Percentiles rank a stretch among this genome's conserved stretches.
Conservation (phyloP, 2,329 filamentous ascomycete species). For the Colletotrichum godetiae region DNA sequence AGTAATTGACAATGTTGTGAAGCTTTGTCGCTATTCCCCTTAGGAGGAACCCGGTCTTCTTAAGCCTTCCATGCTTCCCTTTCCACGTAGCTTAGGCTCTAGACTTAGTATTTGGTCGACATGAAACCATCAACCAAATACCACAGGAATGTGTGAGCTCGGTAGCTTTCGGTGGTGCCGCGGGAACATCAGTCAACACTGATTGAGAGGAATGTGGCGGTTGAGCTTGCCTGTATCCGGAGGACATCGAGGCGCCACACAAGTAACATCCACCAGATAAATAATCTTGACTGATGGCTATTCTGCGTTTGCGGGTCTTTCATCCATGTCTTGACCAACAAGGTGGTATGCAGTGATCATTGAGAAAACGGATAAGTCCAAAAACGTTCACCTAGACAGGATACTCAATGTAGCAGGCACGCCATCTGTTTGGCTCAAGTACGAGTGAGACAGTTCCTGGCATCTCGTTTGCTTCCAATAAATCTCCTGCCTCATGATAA, state of each 20-base stretch:
- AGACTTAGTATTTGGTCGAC: no score
- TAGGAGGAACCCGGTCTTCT: background rate
- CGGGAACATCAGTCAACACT: background rate
- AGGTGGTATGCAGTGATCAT: background rate
- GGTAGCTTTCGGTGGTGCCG: background rate
- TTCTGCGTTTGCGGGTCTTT: background rate
- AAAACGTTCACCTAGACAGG: background rate
- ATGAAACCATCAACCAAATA: background rate
- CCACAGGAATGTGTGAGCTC: background rate
- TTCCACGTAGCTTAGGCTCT: background rate
- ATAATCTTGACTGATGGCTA: background rate
- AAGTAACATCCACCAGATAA: background rate
- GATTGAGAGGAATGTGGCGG: background rate
- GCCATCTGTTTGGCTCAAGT: background rate
- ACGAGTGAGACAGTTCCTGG: background rate
- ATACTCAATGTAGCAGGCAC: background rate
- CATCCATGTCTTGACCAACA: background rate
- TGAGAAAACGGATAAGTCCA: background rate
- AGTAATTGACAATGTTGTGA: no score
- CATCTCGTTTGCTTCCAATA: background rate
- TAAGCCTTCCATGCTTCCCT: background rate
- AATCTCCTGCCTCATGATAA: no score
- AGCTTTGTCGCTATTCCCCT: no score
- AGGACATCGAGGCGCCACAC: background rate
- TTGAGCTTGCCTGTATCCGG: background rate